phyloP scores from a whole-genome alignment of 345 rosid species.

The Citrus sinensis region DVS_A1.0 CM039164.1:23591501-23592000 shows the following conservation, averaged over 20 bases:
- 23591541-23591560: not conserved
- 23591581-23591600: not conserved
- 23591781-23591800: not conserved
- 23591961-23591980: not conserved
- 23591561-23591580: not conserved
- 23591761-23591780: not conserved
- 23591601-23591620: constrained; percentile 54
- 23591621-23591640: constrained; percentile 78
- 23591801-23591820: not conserved
- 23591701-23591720: not conserved
- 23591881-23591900: not conserved
- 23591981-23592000: not conserved
- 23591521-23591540: not conserved
- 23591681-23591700: constrained; percentile 12
- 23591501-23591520: no score
- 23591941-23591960: not conserved
- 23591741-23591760: not conserved
- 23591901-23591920: not conserved
- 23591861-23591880: not conserved
- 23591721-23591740: not conserved
- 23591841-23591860: not conserved
- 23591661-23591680: constrained; percentile 75
- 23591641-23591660: constrained; percentile 77
- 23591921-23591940: not conserved
- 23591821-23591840: not conserved